A percentile compares a stretch with the other conserved stretches of the same genome.
Evolutionary conservation across 495 filamentous ascomycete species (phyloP).

Genomic region (Neurospora sp.): DNA sequence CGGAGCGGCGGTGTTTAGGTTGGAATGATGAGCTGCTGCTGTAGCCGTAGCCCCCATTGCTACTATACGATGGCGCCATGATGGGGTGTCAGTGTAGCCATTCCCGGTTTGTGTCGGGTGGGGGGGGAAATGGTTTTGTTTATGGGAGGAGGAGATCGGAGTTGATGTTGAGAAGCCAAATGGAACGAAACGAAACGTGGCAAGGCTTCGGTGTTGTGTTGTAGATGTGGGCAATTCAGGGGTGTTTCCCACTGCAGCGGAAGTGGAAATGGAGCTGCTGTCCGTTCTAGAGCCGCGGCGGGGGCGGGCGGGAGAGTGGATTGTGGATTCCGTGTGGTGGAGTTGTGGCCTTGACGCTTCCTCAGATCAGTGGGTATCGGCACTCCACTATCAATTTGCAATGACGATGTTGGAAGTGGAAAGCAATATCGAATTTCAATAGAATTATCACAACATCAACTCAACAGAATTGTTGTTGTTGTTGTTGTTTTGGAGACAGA

Average conservation of each 20-base stretch:
- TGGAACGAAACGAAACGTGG: not conserved
- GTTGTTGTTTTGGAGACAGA: not conserved
- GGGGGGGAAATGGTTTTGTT: not conserved
- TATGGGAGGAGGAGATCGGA: too few species aligned
- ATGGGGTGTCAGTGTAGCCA: slow-evolving; percentile 11
- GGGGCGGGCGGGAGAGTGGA: not conserved
- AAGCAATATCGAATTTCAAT: not conserved
- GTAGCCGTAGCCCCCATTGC: slow-evolving; percentile 8
- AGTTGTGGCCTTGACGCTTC: not conserved
- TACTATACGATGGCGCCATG: slow-evolving; percentile 20
- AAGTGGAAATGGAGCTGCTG: not conserved
- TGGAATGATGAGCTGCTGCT: slow-evolving; percentile 1
- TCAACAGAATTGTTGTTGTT: not conserved
- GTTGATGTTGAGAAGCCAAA: not conserved
- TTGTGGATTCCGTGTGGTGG: not conserved
- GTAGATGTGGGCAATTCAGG: not conserved
- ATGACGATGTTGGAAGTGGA: not conserved
- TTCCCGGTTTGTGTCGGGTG: slow-evolving; percentile 5
- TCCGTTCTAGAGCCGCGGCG: not conserved
- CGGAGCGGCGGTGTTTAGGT: slow-evolving; percentile 8
- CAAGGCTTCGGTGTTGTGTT: not conserved
- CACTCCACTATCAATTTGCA: not conserved
- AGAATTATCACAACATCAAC: not conserved
- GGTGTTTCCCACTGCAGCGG: not conserved
- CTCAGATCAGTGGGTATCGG: not conserved